Conservation (phyloP, 371 early-diverging fungal genomes). For the Zychaea mexicana region DNA sequence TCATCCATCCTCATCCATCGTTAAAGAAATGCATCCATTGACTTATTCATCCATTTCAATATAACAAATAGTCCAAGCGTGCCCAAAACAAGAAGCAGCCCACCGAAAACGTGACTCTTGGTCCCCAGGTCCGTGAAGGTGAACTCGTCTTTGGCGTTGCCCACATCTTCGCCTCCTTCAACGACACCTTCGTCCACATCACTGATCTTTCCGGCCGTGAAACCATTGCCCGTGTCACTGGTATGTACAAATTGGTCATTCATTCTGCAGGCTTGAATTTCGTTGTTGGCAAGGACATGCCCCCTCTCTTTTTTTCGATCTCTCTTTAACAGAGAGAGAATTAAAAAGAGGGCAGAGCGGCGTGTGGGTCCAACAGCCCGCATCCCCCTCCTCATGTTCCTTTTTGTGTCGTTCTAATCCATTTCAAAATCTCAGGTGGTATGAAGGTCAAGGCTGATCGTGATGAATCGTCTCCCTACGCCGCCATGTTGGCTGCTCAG, state of each 20-base stretch:
- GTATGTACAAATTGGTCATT: slow-evolving; percentile 45
- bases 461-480: slow-evolving; percentile 99
- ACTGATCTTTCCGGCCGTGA: slow-evolving; percentile 99
- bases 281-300: slow-evolving; percentile 16
- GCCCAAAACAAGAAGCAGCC: slow-evolving; percentile 66
- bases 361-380: slow-evolving; percentile 23
- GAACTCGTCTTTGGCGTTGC: slow-evolving; percentile 99
- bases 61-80: slow-evolving; percentile 53
- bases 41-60: background rate
- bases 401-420: slow-evolving; percentile 20
- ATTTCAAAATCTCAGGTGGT: slow-evolving; percentile 74
- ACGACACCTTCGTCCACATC: slow-evolving; percentile 99
- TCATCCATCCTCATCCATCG: slow-evolving; percentile 1
- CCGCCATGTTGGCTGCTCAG: slow-evolving; percentile 99
- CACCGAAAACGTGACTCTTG: slow-evolving; percentile 91
- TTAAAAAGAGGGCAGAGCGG: slow-evolving; percentile 18
- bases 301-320: background rate
- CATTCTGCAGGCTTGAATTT: slow-evolving; percentile 8
- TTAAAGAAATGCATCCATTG: slow-evolving; percentile 2
- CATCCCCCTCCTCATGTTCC: slow-evolving; percentile 32
- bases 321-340: background rate
- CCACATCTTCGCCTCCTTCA: slow-evolving; percentile 99
- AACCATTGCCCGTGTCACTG: slow-evolving; percentile 99
- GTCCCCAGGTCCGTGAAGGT: slow-evolving; percentile 97
- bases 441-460: slow-evolving; percentile 99